Evolutionary conservation across 257 asterid genomes (phyloP).

Genomic region (Lycium ferocissimum): DNA sequence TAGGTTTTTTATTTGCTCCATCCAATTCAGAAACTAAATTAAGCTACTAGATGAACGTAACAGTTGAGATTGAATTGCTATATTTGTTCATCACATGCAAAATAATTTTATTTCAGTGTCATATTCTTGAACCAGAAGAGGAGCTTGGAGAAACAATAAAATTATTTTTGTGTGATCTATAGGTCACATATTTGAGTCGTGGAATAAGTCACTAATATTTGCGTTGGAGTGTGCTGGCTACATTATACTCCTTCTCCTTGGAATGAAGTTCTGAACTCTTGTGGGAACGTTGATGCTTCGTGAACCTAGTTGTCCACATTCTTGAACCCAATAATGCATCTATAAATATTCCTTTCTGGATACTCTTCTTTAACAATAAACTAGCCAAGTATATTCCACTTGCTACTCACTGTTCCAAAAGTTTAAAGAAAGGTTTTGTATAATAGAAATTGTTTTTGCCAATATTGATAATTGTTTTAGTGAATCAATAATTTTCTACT

Average conservation of each 20-base stretch:
- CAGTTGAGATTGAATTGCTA: too few species aligned
- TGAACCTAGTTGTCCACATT: too few species aligned
- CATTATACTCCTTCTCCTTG: not conserved
- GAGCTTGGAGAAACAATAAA: too few species aligned
- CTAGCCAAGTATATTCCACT: not conserved
- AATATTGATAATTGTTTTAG: not conserved
- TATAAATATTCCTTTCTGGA: not conserved
- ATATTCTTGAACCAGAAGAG: too few species aligned
- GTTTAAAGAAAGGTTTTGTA: not conserved
- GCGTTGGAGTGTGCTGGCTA: accelerated
- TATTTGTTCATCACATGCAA: too few species aligned
- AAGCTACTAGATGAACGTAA: too few species aligned
- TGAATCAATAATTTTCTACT: not conserved
- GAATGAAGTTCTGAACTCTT: not conserved
- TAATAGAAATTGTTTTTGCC: not conserved
- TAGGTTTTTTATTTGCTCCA: too few species aligned
- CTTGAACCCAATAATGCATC: not conserved
- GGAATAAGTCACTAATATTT: not conserved
- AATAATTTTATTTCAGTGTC: too few species aligned
- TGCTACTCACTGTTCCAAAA: not conserved
- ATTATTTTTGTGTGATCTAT: not conserved
- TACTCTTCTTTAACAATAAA: not conserved
- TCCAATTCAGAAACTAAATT: too few species aligned
- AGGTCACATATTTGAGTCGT: not conserved
- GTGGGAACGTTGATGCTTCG: not conserved